Base-by-base conservation (phyloP, 306 rosid genomes). In the Vicia villosa region DNA sequence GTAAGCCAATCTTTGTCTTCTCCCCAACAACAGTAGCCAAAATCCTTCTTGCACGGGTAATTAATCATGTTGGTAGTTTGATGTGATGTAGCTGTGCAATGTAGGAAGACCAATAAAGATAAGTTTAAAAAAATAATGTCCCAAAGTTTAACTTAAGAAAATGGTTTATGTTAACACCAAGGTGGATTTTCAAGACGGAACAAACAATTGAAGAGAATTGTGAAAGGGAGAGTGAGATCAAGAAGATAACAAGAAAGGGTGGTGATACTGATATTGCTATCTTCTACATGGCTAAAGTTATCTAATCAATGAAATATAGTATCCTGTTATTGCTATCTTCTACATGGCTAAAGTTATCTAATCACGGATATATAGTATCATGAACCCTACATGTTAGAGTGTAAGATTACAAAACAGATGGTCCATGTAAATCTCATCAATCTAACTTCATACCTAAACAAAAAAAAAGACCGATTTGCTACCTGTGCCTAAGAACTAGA, bases 201-300 rank as follows among this genome's bases (percentile, higher is more conserved):
- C 32, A 10, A 20, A 9, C 14, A 52, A 2, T 4, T 52, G 15
- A 11, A 21, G 30, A 21, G 30, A 10, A 52, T 52, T 52, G 59
- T 21, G 34, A 52, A 52, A 21, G 14, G 59, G 59, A 52, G 8
- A 20, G 2, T 12, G 49, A 51, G 6, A 20, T 0, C 14, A 16
- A 51, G n/a, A 51, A 20, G 26, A 52, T 52, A 32, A 52, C 59
- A 21, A 52, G 34, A 52, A 52, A 52, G 15, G 59, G 59, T 21
- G 30, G 11, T 10, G 60, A 54, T 54, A 11, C 26, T 21, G 51
- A 45, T 45, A 15, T 52, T 52, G n/a, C 28, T 30, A 19, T 10
- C 34, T 17, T 10, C 59, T 52, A 21, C 34, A 52, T 52, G 10
- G 34, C 28, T 9, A 21, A 52, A 52, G 34, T 30, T 19, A 52